phyloP scores from a whole-genome alignment of 2,329 filamentous ascomycete species.

The Xenoacremonium recifei region DNA sequence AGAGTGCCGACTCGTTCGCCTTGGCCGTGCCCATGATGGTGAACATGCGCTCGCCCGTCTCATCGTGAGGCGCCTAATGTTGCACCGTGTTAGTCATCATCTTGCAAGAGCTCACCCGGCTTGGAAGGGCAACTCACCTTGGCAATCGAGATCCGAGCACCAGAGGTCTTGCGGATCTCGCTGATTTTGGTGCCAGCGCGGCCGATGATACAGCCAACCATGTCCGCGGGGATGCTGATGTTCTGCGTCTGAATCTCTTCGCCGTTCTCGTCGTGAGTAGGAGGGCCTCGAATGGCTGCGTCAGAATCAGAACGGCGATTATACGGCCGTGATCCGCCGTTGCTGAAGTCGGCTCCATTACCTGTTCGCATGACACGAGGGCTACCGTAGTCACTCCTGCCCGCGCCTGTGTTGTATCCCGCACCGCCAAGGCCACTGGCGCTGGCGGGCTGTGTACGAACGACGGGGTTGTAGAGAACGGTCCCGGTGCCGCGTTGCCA shows the following conservation, averaged over 20 bases:
- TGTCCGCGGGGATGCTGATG: conserved; percentile 98
- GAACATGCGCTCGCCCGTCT: conserved; percentile 98
- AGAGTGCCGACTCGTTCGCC: conserved; percentile 93
- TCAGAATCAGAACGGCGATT: conserved; percentile 83
- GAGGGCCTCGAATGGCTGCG: conserved; percentile 74
- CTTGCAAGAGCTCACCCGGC: background rate
- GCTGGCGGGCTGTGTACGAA: conserved; percentile 70
- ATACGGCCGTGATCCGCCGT: conserved; percentile 64
- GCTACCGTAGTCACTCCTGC: conserved; percentile 53
- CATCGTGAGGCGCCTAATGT: conserved; percentile 78
- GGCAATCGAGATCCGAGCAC: conserved; percentile 94
- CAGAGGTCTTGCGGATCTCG: conserved; percentile 95
- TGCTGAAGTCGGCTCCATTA: conserved; percentile 96
- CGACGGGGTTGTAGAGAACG: conserved; percentile 94
- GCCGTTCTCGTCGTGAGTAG: conserved; percentile 90
- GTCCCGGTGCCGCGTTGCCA: conserved; percentile 97
- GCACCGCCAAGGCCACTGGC: conserved; percentile 45
- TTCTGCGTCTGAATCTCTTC: conserved; percentile 99
- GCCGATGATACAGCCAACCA: conserved; percentile 99
- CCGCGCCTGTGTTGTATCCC: conserved; percentile 39
- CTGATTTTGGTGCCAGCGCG: conserved; percentile 95
- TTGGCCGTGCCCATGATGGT: conserved; percentile 95
- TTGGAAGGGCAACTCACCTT: conserved; percentile 54
- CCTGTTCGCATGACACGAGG: conserved; percentile 89
- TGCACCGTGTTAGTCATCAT: background rate